Evolutionary conservation across 257 asterid species (phyloP).

Genomic region (Nicotiana obtusifolia): DNA sequence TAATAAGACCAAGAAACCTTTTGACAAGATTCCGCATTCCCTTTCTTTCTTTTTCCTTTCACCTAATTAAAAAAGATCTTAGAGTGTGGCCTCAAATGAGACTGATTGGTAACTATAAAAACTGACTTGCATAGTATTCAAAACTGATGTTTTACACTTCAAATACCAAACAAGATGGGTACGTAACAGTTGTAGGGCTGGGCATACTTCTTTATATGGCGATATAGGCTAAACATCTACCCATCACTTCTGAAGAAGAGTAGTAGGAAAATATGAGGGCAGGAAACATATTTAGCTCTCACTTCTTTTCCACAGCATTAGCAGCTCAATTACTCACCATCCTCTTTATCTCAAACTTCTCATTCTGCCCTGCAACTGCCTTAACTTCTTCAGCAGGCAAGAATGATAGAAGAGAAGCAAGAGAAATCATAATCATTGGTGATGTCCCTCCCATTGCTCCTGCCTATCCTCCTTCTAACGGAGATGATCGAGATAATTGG

Average conservation of each 20-base stretch:
- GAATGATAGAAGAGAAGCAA: constrained; percentile 11
- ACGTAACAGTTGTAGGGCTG: too few relatives aligned
- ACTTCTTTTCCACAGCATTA: not conserved
- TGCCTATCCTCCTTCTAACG: not conserved
- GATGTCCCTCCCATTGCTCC: constrained; percentile 17
- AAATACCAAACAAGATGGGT: too few relatives aligned
- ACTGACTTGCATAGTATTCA: too few relatives aligned
- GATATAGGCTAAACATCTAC: not conserved
- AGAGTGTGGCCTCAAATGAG: too few relatives aligned
- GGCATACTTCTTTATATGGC: not conserved
- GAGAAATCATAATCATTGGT: constrained; percentile 27
- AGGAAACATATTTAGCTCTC: not conserved
- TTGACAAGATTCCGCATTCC: too few relatives aligned
- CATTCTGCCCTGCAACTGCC: constrained; percentile 12
- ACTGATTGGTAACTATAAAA: too few relatives aligned
- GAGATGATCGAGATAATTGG: not conserved
- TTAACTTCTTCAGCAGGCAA: not conserved
- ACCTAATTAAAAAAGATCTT: too few relatives aligned
- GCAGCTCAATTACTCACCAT: constrained; percentile 9
- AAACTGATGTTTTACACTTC: too few relatives aligned
- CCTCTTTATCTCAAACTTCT: constrained; percentile 16
- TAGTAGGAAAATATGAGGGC: constrained; percentile 20
- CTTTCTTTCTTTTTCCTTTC: too few relatives aligned
- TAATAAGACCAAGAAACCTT: too few relatives aligned
- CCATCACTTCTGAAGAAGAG: not conserved